These are phyloP conservation scores for Bisporella sp. DNA, from an alignment of 2,329 filamentous ascomycete species.

Conservation along the genomic window DNA sequence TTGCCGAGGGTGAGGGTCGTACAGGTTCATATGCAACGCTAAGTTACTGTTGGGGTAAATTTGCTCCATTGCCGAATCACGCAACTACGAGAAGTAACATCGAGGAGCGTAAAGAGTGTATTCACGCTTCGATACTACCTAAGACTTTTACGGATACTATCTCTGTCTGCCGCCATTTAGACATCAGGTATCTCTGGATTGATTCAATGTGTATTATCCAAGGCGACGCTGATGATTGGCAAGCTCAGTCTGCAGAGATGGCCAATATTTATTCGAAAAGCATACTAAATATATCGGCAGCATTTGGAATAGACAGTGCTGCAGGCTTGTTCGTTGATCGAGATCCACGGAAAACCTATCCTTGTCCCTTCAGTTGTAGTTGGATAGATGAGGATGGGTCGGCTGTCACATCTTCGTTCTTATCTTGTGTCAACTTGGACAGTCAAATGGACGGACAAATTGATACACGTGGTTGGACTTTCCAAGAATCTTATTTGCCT, in stretches of 20 bases:
- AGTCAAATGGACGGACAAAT: slow-evolving; percentile 1
- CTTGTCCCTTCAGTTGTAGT: slow-evolving; percentile 5
- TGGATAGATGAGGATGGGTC: slow-evolving; percentile 6
- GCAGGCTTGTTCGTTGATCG: slow-evolving; percentile 8
- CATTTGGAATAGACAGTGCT: slow-evolving; percentile 9
- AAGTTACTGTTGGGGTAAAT: slow-evolving; percentile 8
- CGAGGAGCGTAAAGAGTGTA: slow-evolving; percentile 1
- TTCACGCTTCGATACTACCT: slow-evolving; percentile 15
- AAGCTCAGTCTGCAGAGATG: slow-evolving; percentile 20
- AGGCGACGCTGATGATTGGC: slow-evolving; percentile 22
- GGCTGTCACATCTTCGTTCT: slow-evolving; percentile 3
- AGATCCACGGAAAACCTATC: slow-evolving; percentile 10
- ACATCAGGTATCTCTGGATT: slow-evolving; percentile 25
- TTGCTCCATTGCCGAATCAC: slow-evolving; percentile 1
- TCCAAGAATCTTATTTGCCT: slow-evolving; percentile 8
- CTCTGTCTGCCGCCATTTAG: slow-evolving; percentile 19
- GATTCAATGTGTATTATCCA: slow-evolving; percentile 16
- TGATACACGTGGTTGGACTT: slow-evolving; percentile 10
- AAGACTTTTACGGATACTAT: slow-evolving; percentile 26
- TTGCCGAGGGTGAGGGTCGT: slow-evolving; percentile 7
- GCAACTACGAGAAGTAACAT: slow-evolving; percentile 4
- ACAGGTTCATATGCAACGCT: slow-evolving; percentile 9
- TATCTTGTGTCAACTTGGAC: slow-evolving; percentile 5
- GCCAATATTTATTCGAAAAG: slow-evolving; percentile 19
- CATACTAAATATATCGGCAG: slow-evolving; percentile 19